Percentiles rank a stretch among this genome's conserved stretches.
These are phyloP conservation scores for Ramichloridium luteum DNA, from an alignment of 2,329 filamentous ascomycete genomes.

Conservation along the genomic window DNA sequence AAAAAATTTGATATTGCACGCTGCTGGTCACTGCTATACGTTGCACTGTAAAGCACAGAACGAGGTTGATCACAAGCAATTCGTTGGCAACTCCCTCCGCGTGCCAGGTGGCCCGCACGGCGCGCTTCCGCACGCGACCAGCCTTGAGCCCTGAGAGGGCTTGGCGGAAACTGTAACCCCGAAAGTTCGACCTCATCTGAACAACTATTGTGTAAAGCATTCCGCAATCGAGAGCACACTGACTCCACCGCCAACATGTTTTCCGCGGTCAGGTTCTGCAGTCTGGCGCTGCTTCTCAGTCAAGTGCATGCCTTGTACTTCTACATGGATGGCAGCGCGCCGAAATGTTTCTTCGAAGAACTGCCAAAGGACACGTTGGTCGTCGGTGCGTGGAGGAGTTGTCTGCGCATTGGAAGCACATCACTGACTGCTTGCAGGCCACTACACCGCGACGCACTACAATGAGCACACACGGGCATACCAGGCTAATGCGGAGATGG, in stretches of 20 bases:
- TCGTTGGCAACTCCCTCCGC: no score
- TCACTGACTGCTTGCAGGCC: constrained; percentile 38
- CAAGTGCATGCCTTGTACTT: constrained; percentile 83
- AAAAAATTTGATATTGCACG: no score
- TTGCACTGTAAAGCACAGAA: no score
- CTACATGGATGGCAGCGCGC: constrained; percentile 73
- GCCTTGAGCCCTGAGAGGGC: no score
- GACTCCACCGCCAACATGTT: constrained; percentile 15
- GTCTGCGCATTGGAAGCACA: constrained; percentile 3
- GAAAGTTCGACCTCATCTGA: no score
- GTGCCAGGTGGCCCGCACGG: no score
- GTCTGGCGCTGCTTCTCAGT: constrained; percentile 30
- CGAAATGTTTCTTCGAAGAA: constrained; percentile 98
- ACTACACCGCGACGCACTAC: constrained; percentile 79
- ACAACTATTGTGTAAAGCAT: no score
- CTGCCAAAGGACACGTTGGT: constrained; percentile 94
- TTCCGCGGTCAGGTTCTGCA: constrained; percentile 14
- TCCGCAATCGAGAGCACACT: no score
- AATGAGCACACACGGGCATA: constrained; percentile 58
- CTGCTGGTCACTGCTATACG: no score
- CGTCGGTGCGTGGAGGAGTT: constrained; percentile 48
- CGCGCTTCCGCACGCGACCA: no score
- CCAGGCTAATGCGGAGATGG: constrained; percentile 53
- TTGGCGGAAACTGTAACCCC: no score
- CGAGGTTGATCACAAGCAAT: no score